Evolutionary conservation across 805 yeast species (phyloP).

Genomic region (Scheffersomyces ergatensis): DNA sequence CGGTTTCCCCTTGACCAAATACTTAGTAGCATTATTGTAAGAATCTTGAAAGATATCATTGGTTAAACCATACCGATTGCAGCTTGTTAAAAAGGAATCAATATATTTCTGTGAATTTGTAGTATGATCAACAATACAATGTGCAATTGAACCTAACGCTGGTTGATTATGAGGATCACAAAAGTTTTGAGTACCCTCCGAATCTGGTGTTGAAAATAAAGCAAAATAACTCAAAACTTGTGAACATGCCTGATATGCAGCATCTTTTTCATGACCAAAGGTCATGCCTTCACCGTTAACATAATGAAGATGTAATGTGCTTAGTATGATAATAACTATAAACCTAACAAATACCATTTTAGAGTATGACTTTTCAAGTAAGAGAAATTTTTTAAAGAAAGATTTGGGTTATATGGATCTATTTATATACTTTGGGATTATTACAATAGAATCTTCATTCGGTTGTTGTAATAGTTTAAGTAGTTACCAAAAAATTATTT

Average conservation of each 20-base stretch:
- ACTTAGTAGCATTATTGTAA: slow-evolving; percentile 32
- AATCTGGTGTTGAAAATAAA: slow-evolving; percentile 1
- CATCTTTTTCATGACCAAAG: slow-evolving; percentile 1
- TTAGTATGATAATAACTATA: no score
- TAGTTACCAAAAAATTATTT: no score
- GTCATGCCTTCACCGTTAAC: no score
- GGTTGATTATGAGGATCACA: slow-evolving; percentile 33
- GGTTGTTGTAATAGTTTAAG: no score
- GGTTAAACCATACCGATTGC: slow-evolving; percentile 13
- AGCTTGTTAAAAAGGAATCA: slow-evolving; percentile 15
- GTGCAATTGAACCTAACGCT: slow-evolving; percentile 38
- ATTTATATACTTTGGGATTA: no score
- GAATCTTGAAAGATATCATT: slow-evolving; percentile 15
- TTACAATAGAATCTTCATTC: no score
- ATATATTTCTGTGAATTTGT: slow-evolving; percentile 12
- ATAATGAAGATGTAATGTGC: no score
- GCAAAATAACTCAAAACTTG: not conserved
- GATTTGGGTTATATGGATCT: no score
- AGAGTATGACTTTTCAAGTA: no score
- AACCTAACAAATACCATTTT: no score
- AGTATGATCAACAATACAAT: slow-evolving; percentile 22
- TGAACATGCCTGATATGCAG: slow-evolving; percentile 6
- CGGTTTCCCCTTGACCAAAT: slow-evolving; percentile 15
- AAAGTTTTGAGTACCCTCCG: slow-evolving; percentile 8
- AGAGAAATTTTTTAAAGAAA: no score